These are phyloP conservation scores for Boletus eberwhitei DNA, from an alignment of 768 basidiomycete species.

Conservation along the genomic window DNA sequence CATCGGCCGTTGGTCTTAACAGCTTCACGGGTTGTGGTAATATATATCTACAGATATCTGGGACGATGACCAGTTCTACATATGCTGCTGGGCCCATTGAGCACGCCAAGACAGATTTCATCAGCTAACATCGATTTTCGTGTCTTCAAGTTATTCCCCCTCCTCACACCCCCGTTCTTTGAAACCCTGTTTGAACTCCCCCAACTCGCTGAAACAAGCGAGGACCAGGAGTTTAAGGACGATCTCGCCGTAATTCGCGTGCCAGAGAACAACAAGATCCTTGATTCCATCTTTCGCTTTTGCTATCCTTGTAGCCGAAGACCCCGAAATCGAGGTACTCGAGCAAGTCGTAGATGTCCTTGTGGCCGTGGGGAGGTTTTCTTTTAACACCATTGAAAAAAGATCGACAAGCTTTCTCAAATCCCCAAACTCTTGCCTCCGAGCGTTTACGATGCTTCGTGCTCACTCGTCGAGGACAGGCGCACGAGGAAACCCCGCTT, in stretches of 20 bases:
- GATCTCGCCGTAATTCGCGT: slow-evolving; percentile 21
- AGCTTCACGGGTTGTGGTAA: background rate
- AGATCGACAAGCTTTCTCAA: slow-evolving; percentile 18
- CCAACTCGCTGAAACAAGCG: slow-evolving; percentile 15
- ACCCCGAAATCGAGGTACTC: slow-evolving; percentile 14
- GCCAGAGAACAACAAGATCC: slow-evolving; percentile 19
- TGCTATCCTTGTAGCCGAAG: slow-evolving; percentile 23
- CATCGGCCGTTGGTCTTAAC: background rate
- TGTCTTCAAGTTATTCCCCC: slow-evolving; percentile 32
- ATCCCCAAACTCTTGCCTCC: slow-evolving; percentile 12
- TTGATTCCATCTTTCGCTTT: slow-evolving; percentile 27
- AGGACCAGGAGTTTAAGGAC: slow-evolving; percentile 12
- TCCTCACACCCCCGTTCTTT: slow-evolving; percentile 35
- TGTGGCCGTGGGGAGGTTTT: slow-evolving; percentile 14
- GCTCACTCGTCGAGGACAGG: slow-evolving; percentile 25
- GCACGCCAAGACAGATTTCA: slow-evolving; percentile 20
- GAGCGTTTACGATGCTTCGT: slow-evolving; percentile 32
- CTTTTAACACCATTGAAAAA: slow-evolving; percentile 16
- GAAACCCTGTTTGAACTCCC: slow-evolving; percentile 30
- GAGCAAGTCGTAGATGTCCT: slow-evolving; percentile 13
- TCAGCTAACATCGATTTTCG: slow-evolving; percentile 30
- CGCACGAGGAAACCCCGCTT: slow-evolving; percentile 20
- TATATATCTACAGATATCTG: background rate
- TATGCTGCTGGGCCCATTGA: slow-evolving; percentile 21
- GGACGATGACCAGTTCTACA: background rate